Evolutionary conservation across 2,329 filamentous ascomycete genomes (phyloP), one percentile per base, ranked within the genome.

Genomic region (Monosporascus cannonballus): DNA sequence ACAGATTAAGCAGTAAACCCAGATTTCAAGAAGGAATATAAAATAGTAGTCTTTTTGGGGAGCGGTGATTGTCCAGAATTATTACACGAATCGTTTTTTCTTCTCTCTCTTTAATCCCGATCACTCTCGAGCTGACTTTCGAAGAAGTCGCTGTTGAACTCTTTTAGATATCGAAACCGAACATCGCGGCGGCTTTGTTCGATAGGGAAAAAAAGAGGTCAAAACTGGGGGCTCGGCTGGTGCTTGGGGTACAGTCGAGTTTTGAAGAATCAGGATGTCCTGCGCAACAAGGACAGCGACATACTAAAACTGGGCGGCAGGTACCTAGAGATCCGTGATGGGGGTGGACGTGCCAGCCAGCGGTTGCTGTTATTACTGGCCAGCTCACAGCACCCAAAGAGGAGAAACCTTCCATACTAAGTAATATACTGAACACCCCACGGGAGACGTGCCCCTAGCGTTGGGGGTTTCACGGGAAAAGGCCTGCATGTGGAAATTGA

Each of bases 101-200:
- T 38, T 54, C 38, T 61, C 53, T 62, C 53, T 58, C 39, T 53
- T 48, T 17, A 27, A 51, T 47, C 46, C 51, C 51, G 49, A 54
- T 65, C 61, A 65, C 66, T 71, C 56, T 61, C 50, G 59, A 79
- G 77, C 77, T 78, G 77, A 80, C 77, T 79, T 74, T 73, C 62
- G 67, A 70, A 24, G 71, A 78, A 64, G 64, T 66, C 64, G 77
- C 77, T 76, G 42, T 77, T 74, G 74, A 71, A 61, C 66, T 69
- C 68, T 67, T 34, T 74, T 75, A 81, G 68, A 79, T 71, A 71
- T 70, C 71, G 66, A 64, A 75, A 69, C 73, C 75, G 74, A 78
- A 78, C 77, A 82, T 80, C 68, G 73, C 73, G 73, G 68, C 71
- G 69, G 71, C 69, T 67, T 74, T 71, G 75, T 76, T 79, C 74